Percentiles rank a stretch among this genome's conserved stretches.
phyloP scores from a whole-genome alignment of 1,284 basidiomycete genomes.

The Malassezia dermatis region DNA sequence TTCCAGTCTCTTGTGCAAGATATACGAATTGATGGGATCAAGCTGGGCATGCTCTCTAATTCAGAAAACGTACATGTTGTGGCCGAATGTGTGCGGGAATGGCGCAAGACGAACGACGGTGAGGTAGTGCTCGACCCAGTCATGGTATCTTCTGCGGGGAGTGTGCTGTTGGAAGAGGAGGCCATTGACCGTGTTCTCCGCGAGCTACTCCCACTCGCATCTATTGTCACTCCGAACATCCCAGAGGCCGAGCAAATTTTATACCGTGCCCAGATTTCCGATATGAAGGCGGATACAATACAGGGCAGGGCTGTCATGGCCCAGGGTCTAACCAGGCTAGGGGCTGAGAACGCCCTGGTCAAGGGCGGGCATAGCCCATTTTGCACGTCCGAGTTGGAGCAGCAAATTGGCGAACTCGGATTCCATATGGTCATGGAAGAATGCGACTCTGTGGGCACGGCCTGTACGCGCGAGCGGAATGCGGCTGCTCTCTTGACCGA shows the following conservation, averaged over 20 bases:
- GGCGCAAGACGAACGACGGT: constrained; percentile 8
- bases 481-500: background rate
- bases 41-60: constrained; percentile 74
- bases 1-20: constrained; percentile 66
- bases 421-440: background rate
- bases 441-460: background rate
- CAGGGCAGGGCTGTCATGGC: constrained; percentile 51
- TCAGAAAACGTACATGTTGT: constrained; percentile 49
- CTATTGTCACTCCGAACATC: constrained; percentile 76
- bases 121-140: constrained; percentile 57
- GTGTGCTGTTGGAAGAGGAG: constrained; percentile 61
- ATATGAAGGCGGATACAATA: background rate
- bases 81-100: constrained; percentile 22
- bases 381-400: constrained; percentile 12
- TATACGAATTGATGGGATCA: constrained; percentile 64
- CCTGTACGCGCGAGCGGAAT: background rate
- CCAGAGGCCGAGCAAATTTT: constrained; percentile 65
- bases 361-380: constrained; percentile 74
- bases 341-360: constrained; percentile 60
- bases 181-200: constrained; percentile 58
- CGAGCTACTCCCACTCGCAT: constrained; percentile 63
- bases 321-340: constrained; percentile 53
- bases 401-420: constrained; percentile 7
- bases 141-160: constrained; percentile 83
- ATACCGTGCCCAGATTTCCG: constrained; percentile 20